Percentiles rank a stretch among this genome's conserved stretches.
These are phyloP conservation scores for Grosmannia huntii DNA, from an alignment of 2,329 filamentous ascomycete species.

Conservation along the genomic window DNA sequence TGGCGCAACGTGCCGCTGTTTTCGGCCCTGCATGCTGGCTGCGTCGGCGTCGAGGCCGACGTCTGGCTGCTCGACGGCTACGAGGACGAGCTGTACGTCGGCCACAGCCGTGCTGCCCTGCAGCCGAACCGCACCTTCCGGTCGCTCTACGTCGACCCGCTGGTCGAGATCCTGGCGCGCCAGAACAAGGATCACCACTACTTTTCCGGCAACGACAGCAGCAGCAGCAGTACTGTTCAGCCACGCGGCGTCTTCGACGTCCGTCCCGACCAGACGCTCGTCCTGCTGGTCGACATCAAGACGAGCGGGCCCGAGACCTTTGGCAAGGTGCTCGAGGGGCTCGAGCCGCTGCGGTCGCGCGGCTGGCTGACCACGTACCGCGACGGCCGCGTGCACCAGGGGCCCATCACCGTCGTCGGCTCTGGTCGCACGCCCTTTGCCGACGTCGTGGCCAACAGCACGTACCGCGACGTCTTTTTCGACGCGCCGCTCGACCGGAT, in stretches of 20 bases:
- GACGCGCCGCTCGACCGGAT: conserved; percentile 47
- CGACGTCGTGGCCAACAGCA: conserved; percentile 35
- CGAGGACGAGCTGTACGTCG: conserved; percentile 26
- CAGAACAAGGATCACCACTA: conserved; percentile 21
- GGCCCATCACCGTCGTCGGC: conserved; percentile 55
- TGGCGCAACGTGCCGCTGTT: conserved; percentile 52
- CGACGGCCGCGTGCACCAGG: conserved; percentile 32
- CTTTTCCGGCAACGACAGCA: conserved; percentile 13
- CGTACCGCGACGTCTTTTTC: conserved; percentile 50
- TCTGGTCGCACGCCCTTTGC: conserved; percentile 53
- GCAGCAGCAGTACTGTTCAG: conserved; percentile 20
- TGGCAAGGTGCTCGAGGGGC: conserved; percentile 37
- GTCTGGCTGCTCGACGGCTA: conserved; percentile 33
- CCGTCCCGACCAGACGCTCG: conserved; percentile 38
- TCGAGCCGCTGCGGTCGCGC: conserved; percentile 44
- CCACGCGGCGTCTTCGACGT: conserved; percentile 45
- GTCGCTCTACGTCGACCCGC: conserved; percentile 51
- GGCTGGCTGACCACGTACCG: conserved; percentile 45
- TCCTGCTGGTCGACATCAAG: conserved; percentile 60
- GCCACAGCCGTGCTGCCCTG: conserved; percentile 45
- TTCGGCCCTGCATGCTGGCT: conserved; percentile 45
- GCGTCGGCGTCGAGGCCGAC: conserved; percentile 54
- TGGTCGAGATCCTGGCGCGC: conserved; percentile 43
- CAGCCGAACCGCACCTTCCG: conserved; percentile 43
- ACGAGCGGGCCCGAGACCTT: conserved; percentile 38